Evolutionary conservation across 305 asterid species (phyloP), one percentile per base, ranked within the genome.

Genomic region (Fraxinus angustifolia): DNA sequence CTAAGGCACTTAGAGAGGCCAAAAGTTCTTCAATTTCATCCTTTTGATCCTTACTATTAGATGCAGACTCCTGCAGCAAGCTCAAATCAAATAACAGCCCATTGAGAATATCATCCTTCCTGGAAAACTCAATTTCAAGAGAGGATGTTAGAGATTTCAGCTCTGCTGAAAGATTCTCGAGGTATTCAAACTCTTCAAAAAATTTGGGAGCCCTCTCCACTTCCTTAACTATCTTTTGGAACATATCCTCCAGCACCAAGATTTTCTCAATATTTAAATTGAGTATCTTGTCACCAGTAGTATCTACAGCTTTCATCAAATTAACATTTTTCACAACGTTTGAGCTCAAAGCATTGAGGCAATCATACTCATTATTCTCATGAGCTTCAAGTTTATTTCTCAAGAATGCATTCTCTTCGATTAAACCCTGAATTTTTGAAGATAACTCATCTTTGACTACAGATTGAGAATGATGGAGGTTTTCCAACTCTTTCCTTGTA

Each of bases 51-150:
- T 90, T 90, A 81, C 84, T 87, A 79, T 84, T 91, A 8, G 98
- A 96, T 30, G 97, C 89, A 70, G 98, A 92, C 89, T 96, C 98
- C 86, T 96, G 99, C 65, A 96, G 90, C 94, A 92, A 84, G 82
- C 93, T 89, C 85, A 96, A 86, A 87, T 94, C 99, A 88, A 96
- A 96, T 50, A 90, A 84, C 70, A 93, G 78, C 60, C 99, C 99
- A 33, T 90, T 90, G 82, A 94, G 90, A 83, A 96, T 83, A 75
- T 92, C 95, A 87, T 94, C 99, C 88, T 94, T 96, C 89, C 99
- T 91, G 8, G 79, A 85, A 84, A 92, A 81, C 87, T 96, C 97
- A 81, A 80, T 78, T 78, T 85, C 87, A 80, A 92, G 84, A 80
- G 90, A 79, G 48, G 12, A 60, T 78, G 84, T 81, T 83, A 90